Conservation (phyloP, 768 basidiomycete species). For the Mycena indigotica region DNA sequence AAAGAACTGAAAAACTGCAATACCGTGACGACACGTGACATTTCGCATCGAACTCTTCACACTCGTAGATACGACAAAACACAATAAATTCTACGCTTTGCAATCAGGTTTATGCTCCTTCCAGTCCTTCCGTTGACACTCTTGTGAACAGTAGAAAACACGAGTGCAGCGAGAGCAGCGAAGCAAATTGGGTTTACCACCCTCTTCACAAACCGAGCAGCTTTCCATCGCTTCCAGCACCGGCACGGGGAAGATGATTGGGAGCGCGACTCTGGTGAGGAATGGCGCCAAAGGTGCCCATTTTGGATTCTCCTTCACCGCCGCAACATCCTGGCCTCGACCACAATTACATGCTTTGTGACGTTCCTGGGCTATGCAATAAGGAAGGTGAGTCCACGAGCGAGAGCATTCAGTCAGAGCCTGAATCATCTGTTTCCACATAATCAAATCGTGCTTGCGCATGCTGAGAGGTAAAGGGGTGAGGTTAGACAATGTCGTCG, state of each 20-base stretch:
- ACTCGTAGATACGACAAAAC: too few relatives aligned
- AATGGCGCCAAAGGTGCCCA: conserved; percentile 47
- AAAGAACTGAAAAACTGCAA: too few relatives aligned
- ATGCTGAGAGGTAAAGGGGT: conserved; percentile 25
- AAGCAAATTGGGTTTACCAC: conserved; percentile 31
- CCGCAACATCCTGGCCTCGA: conserved; percentile 46
- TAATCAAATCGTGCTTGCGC: conserved; percentile 41
- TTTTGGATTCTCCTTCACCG: conserved; percentile 31
- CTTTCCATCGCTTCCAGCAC: conserved; percentile 39
- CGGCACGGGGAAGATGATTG: conserved; percentile 49
- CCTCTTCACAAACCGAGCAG: conserved; percentile 33
- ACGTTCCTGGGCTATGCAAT: conserved; percentile 45
- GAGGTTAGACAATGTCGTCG: conserved; percentile 8
- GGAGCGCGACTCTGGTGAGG: conserved; percentile 51
- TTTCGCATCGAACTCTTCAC: too few relatives aligned
- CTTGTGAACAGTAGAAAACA: conserved; percentile 23
- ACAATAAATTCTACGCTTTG: too few relatives aligned
- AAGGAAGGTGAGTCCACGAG: conserved; percentile 53
- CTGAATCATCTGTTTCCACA: conserved; percentile 57
- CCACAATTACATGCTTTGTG: conserved; percentile 62
- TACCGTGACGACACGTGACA: too few relatives aligned
- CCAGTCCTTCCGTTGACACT: conserved; percentile 43
- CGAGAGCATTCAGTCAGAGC: conserved; percentile 55
- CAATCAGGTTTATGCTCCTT: conserved; percentile 31
- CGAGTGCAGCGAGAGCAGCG: conserved; percentile 32